Conservation (phyloP, 139 green algal genomes). For the Mesotaenium endlicherianum region DNA sequence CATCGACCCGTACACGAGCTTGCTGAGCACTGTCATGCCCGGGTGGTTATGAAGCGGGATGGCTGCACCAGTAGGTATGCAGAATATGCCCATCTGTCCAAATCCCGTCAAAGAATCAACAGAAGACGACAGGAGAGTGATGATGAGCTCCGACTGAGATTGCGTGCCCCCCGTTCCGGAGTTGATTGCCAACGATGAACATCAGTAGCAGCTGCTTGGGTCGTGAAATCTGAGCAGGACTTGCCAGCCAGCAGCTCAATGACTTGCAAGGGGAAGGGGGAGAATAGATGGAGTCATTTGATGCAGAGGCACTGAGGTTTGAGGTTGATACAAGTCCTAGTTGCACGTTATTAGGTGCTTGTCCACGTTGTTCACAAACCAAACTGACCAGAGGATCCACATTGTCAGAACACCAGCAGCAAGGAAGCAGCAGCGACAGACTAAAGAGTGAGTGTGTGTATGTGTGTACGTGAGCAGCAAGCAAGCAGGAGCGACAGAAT, state of each 20-base stretch:
- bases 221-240: neutral
- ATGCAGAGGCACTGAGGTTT: too few species aligned
- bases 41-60: conserved; percentile 92
- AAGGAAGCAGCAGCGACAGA: too few species aligned
- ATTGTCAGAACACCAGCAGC: too few species aligned
- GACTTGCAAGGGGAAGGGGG: neutral
- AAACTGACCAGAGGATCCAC: too few species aligned
- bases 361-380: too few species aligned
- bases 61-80: conserved; percentile 60
- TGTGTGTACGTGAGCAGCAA: too few species aligned
- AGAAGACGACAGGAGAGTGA: neutral
- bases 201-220: neutral
- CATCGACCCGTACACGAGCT: conserved; percentile 81
- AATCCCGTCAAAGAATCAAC: too few species aligned
- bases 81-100: conserved; percentile 79
- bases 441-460: too few species aligned
- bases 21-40: conserved; percentile 58
- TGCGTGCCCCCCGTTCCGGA: neutral
- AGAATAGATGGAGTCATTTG: neutral
- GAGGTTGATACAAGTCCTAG: too few species aligned
- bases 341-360: too few species aligned
- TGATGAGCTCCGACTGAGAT: neutral
- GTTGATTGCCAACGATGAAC: neutral
- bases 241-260: neutral
- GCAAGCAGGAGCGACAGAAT: too few species aligned